A percentile compares a stretch with the other conserved stretches of the same genome.
Evolutionary conservation across 2,329 filamentous ascomycete genomes (phyloP).

Genomic region (Neocucurbitaria cava): DNA sequence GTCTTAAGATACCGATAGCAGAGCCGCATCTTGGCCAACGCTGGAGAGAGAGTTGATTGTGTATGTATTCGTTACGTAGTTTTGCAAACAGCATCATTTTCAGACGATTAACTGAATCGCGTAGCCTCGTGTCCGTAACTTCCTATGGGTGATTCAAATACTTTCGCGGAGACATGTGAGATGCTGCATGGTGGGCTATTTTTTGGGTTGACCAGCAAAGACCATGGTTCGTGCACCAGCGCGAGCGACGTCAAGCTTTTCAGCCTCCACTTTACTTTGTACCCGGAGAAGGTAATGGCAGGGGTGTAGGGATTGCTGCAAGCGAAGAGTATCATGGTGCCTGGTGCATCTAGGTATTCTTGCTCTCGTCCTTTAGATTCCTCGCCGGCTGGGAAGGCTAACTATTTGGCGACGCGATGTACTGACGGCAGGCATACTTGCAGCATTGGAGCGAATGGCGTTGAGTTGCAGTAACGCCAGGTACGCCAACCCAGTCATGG

Average conservation of each 20-base stretch:
- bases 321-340: not conserved
- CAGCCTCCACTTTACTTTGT: not conserved
- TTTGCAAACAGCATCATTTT: not conserved
- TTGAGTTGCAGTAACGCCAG: not conserved
- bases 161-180: not conserved
- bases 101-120: not conserved
- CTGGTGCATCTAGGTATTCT: not conserved
- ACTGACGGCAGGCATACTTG: not conserved
- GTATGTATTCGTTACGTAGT: not conserved
- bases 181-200: conserved; percentile 2
- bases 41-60: not conserved
- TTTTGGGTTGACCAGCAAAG: conserved; percentile 4
- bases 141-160: not conserved
- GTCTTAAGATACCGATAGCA: no score
- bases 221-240: conserved; percentile 3
- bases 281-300: not conserved
- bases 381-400: not conserved
- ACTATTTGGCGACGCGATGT: not conserved
- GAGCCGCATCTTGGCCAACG: not conserved
- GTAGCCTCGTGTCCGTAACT: not conserved
- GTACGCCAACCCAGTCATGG: not conserved
- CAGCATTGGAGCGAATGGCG: not conserved
- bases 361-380: not conserved
- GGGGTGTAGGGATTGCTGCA: not conserved
- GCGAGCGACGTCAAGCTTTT: conserved; percentile 5